Percentiles rank a stretch among this genome's conserved stretches.
phyloP scores from a whole-genome alignment of 768 basidiomycete species.

The Auriscalpium orientale region DNA sequence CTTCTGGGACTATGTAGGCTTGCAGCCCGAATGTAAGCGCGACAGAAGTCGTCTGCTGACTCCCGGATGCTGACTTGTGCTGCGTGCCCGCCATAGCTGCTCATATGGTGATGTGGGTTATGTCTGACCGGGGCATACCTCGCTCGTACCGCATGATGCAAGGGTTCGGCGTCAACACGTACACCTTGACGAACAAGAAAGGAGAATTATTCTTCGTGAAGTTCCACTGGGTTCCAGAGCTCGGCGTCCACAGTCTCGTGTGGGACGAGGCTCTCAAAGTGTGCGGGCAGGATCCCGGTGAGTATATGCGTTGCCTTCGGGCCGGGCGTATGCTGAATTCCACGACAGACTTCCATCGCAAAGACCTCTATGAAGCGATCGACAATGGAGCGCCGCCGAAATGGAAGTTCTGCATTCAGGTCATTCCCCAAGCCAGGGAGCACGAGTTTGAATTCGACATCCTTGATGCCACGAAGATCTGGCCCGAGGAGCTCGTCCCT shows the following conservation, averaged over 20 bases:
- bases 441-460: conserved; percentile 85
- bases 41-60: neutral
- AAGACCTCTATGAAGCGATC: conserved; percentile 83
- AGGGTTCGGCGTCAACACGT: conserved; percentile 85
- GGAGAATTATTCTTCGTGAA: conserved; percentile 79
- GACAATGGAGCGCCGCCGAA: conserved; percentile 59
- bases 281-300: conserved; percentile 72
- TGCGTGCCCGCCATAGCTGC: conserved; percentile 30
- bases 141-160: conserved; percentile 87
- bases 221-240: conserved; percentile 76
- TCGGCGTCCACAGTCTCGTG: conserved; percentile 74
- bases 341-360: conserved; percentile 54
- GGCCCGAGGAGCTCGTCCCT: conserved; percentile 78
- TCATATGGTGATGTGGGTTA: conserved; percentile 77
- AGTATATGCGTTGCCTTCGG: neutral
- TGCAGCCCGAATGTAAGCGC: conserved; percentile 54
- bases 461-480: conserved; percentile 80
- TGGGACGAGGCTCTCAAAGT: conserved; percentile 93
- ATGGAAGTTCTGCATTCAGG: conserved; percentile 75
- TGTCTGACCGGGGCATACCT: conserved; percentile 82
- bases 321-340: too few relatives aligned
- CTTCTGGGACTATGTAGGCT: conserved; percentile 78
- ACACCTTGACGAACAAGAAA: conserved; percentile 57
- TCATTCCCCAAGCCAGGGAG: conserved; percentile 62
- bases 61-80: too few relatives aligned